A percentile compares a stretch with the other conserved stretches of the same genome.
phyloP scores from a whole-genome alignment of 345 rosid species.

The Brassica juncea region DNA sequence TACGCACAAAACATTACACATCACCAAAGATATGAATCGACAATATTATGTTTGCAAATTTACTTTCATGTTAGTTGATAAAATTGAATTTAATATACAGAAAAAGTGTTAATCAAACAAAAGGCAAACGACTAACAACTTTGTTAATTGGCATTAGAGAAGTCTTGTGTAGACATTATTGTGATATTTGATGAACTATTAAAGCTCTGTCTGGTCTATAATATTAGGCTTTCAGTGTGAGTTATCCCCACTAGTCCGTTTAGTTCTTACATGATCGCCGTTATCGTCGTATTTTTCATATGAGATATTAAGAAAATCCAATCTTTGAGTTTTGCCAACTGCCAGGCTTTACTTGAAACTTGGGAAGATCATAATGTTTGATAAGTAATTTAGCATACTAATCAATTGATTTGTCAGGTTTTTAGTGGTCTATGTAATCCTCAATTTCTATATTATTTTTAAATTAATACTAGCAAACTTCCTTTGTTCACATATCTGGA shows the following conservation, averaged over 20 bases:
- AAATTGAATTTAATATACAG: neutral
- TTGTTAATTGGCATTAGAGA: neutral
- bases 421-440: neutral
- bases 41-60: neutral
- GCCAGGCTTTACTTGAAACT: neutral
- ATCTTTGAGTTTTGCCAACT: neutral
- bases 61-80: neutral
- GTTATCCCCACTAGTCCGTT: neutral
- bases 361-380: neutral
- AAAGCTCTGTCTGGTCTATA: neutral
- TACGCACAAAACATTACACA: neutral
- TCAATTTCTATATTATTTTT: neutral
- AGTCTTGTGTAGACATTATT: neutral
- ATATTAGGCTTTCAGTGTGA: neutral
- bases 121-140: neutral
- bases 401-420: neutral
- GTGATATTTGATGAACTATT: neutral
- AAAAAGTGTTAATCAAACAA: neutral
- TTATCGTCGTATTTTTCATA: neutral
- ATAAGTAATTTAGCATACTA: neutral
- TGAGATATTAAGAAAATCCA: neutral
- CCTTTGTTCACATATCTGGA: slow-evolving; percentile 16
- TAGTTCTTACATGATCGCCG: neutral
- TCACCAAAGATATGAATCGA: neutral
- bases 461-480: neutral